A percentile compares a stretch with the other conserved stretches of the same genome.
Conservation (phyloP, 805 yeast species). For the Pichia occidentalis region DNA sequence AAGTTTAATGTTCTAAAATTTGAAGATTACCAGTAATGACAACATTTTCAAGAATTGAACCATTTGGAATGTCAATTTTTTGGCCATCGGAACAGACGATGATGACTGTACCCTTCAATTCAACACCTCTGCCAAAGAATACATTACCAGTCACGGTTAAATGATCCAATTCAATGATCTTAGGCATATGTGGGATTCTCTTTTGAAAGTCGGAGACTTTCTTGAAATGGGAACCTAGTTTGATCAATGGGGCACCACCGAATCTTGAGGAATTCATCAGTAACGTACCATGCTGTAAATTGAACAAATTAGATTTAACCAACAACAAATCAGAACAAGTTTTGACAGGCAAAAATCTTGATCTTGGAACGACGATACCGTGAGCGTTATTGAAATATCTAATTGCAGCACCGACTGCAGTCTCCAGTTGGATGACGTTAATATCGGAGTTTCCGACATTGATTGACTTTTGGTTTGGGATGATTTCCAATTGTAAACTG, state of each 20-base stretch:
- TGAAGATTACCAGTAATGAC: conserved; percentile 96
- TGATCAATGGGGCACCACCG: conserved; percentile 89
- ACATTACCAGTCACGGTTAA: conserved; percentile 97
- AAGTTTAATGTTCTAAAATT: conserved; percentile 71
- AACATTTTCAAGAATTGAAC: conserved; percentile 89
- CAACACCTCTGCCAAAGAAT: conserved; percentile 79
- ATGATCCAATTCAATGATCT: conserved; percentile 92
- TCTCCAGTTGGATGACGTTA: conserved; percentile 90
- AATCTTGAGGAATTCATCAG: conserved; percentile 78
- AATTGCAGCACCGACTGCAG: conserved; percentile 99
- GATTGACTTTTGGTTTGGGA: conserved; percentile 88
- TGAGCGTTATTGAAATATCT: conserved; percentile 92
- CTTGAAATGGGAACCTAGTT: conserved; percentile 94
- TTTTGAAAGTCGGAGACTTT: conserved; percentile 87
- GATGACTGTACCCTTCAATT: conserved; percentile 94
- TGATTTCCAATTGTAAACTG: conserved; percentile 83
- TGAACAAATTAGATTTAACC: conserved; percentile 92
- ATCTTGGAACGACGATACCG: conserved; percentile 97
- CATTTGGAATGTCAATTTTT: conserved; percentile 95
- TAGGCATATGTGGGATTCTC: conserved; percentile 93
- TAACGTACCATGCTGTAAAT: conserved; percentile 85
- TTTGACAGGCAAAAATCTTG: conserved; percentile 96
- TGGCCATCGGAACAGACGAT: conserved; percentile 97
- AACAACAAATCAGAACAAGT: conserved; percentile 91
- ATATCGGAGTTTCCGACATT: conserved; percentile 69